Conservation (phyloP, 345 rosid genomes). For the Microthlaspi erraticum region DNA sequence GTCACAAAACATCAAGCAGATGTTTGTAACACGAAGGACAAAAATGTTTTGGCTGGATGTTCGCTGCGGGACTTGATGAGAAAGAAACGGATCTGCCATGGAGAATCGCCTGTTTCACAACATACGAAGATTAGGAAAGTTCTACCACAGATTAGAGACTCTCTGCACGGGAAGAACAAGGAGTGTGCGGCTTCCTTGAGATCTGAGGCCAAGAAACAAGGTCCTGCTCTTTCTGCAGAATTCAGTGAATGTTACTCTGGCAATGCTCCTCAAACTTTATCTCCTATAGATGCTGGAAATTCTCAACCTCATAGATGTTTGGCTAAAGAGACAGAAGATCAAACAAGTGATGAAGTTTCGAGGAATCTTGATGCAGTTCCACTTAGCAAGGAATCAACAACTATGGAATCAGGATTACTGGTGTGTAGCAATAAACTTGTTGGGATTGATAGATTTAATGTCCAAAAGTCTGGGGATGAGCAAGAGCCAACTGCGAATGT, state of each 20-base stretch:
- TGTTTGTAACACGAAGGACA: conserved; percentile 43
- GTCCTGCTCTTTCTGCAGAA: conserved; percentile 43
- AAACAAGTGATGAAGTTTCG: conserved; percentile 33
- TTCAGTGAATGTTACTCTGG: conserved; percentile 40
- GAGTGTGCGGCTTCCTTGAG: conserved; percentile 24
- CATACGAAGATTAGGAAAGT: conserved; percentile 46
- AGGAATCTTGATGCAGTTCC: conserved; percentile 36
- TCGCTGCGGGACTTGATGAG: conserved; percentile 92
- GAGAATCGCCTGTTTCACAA: conserved; percentile 49
- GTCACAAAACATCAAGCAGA: conserved; percentile 40
- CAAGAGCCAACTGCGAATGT: conserved; percentile 35
- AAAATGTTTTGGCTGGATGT: conserved; percentile 50
- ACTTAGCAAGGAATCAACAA: conserved; percentile 30
- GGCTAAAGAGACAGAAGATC: conserved; percentile 43
- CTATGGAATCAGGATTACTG: conserved; percentile 32
- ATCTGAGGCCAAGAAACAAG: conserved; percentile 45
- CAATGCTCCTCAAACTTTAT: conserved; percentile 40
- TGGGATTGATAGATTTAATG: conserved; percentile 31
- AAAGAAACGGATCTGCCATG: conserved; percentile 60
- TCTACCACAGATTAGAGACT: conserved; percentile 40
- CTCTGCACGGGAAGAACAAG: conserved; percentile 22
- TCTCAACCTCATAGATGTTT: conserved; percentile 35
- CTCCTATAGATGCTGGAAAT: conserved; percentile 34
- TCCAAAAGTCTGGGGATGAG: conserved; percentile 39
- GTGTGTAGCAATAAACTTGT: conserved; percentile 36